phyloP scores from a whole-genome alignment of 441 rosid species.

The Croton laevigatus region DNA sequence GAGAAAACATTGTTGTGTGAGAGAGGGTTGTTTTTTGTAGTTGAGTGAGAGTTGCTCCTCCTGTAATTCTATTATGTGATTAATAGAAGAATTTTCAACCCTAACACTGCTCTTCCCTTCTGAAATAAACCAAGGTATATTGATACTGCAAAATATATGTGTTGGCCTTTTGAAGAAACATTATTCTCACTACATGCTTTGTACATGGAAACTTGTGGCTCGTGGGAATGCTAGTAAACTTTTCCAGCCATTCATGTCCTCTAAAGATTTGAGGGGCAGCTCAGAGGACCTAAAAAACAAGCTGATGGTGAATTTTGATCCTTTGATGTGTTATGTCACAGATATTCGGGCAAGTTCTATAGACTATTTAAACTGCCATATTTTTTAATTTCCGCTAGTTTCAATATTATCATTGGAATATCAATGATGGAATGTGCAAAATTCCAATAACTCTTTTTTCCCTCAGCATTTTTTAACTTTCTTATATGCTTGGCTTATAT shows the following conservation, averaged over 20 bases:
- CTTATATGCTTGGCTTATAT: no score
- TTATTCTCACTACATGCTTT: conserved; percentile 4
- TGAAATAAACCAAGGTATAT: conserved; percentile 59
- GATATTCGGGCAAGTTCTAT: conserved; percentile 60
- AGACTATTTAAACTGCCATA: not conserved
- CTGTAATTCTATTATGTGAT: no score
- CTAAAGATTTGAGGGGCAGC: conserved; percentile 55
- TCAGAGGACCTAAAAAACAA: conserved; percentile 50
- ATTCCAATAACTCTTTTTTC: no score
- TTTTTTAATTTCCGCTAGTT: not conserved
- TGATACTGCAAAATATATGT: not conserved
- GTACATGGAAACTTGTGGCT: conserved; percentile 68
- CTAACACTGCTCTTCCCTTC: conserved; percentile 86
- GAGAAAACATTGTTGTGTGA: no score
- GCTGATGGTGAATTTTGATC: conserved; percentile 75
- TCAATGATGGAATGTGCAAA: no score
- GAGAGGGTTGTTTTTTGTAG: no score
- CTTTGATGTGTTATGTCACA: conserved; percentile 56
- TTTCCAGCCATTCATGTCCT: conserved; percentile 53
- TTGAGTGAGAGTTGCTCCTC: no score
- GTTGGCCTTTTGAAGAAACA: not conserved
- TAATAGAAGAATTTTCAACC: no score
- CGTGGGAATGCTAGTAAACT: conserved; percentile 61
- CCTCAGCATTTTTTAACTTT: no score
- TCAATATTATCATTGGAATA: no score